phyloP scores from a whole-genome alignment of 768 basidiomycete genomes.

The Pisolithus orientalis region DNA sequence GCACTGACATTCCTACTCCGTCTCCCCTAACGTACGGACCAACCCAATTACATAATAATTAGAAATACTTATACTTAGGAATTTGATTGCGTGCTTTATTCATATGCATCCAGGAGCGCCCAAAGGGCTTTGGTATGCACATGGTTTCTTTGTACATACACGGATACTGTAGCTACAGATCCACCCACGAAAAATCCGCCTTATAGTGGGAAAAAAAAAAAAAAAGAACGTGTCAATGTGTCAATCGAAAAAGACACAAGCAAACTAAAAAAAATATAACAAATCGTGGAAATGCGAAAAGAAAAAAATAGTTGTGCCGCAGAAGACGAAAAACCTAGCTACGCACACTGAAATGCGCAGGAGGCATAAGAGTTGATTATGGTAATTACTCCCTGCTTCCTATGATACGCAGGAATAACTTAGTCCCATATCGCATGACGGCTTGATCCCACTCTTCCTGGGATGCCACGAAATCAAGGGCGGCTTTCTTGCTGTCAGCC shows the following conservation, averaged over 20 bases:
- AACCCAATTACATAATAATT: no score
- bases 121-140: no score
- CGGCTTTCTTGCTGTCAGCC: conserved; percentile 9
- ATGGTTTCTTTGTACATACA: no score
- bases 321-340: background rate
- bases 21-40: no score
- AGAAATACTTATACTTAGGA: no score
- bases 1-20: no score
- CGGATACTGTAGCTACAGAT: no score
- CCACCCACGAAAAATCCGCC: no score
- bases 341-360: conserved; percentile 4
- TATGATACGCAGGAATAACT: conserved; percentile 51
- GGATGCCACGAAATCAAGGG: conserved; percentile 42
- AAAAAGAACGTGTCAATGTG: no score
- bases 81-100: no score
- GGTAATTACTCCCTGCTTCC: conserved; percentile 21
- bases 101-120: no score
- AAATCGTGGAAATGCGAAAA: background rate
- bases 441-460: conserved; percentile 59
- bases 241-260: background rate
- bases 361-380: background rate
- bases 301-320: conserved; percentile 5
- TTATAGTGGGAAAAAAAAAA: no score
- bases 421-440: conserved; percentile 37
- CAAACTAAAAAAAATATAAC: background rate